A percentile compares a stretch with the other conserved stretches of the same genome.
Conservation (phyloP, 192 early-diverging fungal species). For the Borealophlyctis nickersoniae region DNA sequence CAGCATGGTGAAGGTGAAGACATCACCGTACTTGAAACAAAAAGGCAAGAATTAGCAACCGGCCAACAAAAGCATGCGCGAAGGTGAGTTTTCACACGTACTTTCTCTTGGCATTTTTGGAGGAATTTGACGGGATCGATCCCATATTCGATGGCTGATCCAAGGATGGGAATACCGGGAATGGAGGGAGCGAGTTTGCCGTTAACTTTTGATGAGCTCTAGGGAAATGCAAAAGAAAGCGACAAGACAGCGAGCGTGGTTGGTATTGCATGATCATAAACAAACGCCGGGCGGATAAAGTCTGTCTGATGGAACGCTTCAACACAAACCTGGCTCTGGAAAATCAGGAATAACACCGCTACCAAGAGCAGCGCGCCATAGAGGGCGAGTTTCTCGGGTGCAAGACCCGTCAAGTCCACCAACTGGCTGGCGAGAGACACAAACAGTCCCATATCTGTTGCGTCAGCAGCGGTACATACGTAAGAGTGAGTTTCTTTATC, state of each 20-base stretch:
- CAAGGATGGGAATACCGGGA: constrained; percentile 79
- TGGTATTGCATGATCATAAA: no score
- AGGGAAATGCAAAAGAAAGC: neutral
- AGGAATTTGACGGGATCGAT: constrained; percentile 87
- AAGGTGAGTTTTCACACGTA: constrained; percentile 1
- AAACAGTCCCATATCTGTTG: constrained; percentile 8
- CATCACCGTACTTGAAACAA: constrained; percentile 70
- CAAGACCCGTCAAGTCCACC: constrained; percentile 12
- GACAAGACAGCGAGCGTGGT: neutral
- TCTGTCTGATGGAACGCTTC: neutral
- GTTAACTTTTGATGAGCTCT: neutral
- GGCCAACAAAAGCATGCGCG: neutral
- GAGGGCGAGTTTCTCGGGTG: constrained; percentile 8
- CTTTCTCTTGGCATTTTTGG: constrained; percentile 70
- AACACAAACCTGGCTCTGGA: neutral
- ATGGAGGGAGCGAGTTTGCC: constrained; percentile 40
- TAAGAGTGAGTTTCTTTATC: constrained; percentile 4
- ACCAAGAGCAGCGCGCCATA: constrained; percentile 4
- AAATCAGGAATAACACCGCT: neutral
- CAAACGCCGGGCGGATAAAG: no score
- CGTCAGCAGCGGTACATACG: neutral
- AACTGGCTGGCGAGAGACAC: constrained; percentile 8
- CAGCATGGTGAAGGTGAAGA: constrained; percentile 91
- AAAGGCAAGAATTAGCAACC: neutral
- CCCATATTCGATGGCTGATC: constrained; percentile 83